Evolutionary conservation across 306 rosid genomes (phyloP).

Genomic region (Abrus pulchellus): DNA sequence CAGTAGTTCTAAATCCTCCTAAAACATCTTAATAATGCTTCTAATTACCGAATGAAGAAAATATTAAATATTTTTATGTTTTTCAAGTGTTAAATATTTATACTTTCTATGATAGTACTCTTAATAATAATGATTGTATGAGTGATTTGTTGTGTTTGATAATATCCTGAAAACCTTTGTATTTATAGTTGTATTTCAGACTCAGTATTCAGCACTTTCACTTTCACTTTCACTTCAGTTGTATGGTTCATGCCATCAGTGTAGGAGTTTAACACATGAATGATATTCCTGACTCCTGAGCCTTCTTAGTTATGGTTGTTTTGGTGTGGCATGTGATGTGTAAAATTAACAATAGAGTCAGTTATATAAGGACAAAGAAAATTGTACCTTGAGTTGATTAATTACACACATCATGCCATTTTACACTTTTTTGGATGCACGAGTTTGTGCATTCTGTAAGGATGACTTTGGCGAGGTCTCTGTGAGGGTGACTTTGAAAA

Average conservation of each 20-base stretch:
- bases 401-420: too few relatives aligned
- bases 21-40: not conserved
- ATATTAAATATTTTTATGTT: not conserved
- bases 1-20: not conserved
- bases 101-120: not conserved
- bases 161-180: constrained; percentile 28
- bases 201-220: not conserved
- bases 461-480: too few relatives aligned
- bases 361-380: not conserved
- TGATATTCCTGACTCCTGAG: not conserved
- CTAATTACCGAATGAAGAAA: not conserved
- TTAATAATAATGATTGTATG: constrained; percentile 26
- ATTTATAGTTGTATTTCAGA: constrained; percentile 22
- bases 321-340: constrained; percentile 1
- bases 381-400: not conserved
- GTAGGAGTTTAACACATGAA: constrained; percentile 13
- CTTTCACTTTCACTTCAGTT: constrained; percentile 1
- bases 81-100: not conserved
- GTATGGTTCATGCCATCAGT: constrained; percentile 2
- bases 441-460: too few relatives aligned
- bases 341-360: not conserved
- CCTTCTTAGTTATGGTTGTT: not conserved
- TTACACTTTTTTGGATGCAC: too few relatives aligned
- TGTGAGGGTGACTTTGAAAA: too few relatives aligned
- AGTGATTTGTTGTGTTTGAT: constrained; percentile 1